phyloP scores from a whole-genome alignment of 345 rosid species.

The Erodium maritimum region DNA sequence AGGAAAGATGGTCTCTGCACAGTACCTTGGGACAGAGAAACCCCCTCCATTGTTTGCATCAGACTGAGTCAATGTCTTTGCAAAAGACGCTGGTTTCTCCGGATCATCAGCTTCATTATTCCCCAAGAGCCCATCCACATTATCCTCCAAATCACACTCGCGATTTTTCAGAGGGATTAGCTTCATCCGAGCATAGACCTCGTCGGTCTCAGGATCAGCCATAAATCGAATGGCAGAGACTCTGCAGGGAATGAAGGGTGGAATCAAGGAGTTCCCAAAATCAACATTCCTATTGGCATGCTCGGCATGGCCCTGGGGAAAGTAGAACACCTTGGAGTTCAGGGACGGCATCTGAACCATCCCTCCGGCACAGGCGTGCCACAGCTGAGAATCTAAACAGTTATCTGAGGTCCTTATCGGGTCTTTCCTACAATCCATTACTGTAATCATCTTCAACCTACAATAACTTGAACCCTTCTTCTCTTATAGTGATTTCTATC shows the following conservation, averaged over 20 bases:
- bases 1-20: conserved; percentile 96
- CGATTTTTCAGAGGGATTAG: conserved; percentile 37
- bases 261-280: conserved; percentile 34
- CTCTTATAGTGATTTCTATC: background rate
- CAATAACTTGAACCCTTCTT: background rate
- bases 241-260: conserved; percentile 48
- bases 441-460: conserved; percentile 20
- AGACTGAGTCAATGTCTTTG: conserved; percentile 89
- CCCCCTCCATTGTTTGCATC: conserved; percentile 99
- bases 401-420: conserved; percentile 34
- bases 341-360: conserved; percentile 87
- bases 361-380: conserved; percentile 99
- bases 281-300: conserved; percentile 58
- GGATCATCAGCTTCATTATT: conserved; percentile 21
- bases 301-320: conserved; percentile 96
- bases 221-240: conserved; percentile 56
- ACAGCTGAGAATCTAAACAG: conserved; percentile 76
- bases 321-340: conserved; percentile 66
- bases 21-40: conserved; percentile 92
- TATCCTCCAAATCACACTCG: conserved; percentile 26
- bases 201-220: conserved; percentile 84
- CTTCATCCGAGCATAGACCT: conserved; percentile 65
- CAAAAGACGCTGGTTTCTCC: conserved; percentile 77
- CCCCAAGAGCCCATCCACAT: conserved; percentile 14
- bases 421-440: conserved; percentile 34